A percentile compares a stretch with the other conserved stretches of the same genome.
Evolutionary conservation across 306 rosid species (phyloP).

Genomic region (Parietaria judaica): DNA sequence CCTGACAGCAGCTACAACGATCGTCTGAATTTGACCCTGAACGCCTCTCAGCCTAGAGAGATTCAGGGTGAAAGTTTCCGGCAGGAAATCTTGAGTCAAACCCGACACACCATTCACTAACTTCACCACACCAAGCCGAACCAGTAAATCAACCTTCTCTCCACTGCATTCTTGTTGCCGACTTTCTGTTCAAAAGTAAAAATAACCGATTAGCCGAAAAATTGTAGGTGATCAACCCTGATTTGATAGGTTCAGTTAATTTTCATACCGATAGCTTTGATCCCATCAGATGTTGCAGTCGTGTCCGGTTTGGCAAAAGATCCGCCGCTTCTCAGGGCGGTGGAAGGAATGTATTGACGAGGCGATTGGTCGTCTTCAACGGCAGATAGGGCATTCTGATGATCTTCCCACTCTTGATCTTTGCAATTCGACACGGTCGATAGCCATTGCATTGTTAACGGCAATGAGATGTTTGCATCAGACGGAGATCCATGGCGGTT

Average conservation of each 20-base stretch:
- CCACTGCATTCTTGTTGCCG: conserved; percentile 73
- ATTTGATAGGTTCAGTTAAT: neutral
- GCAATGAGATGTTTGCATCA: conserved; percentile 48
- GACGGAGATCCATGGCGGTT: conserved; percentile 70
- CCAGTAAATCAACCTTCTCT: conserved; percentile 55
- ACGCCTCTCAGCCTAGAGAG: conserved; percentile 66
- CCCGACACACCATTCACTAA: conserved; percentile 57
- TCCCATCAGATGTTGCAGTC: conserved; percentile 22
- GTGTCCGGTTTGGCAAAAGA: conserved; percentile 35
- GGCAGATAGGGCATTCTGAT: conserved; percentile 29
- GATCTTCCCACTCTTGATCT: conserved; percentile 86
- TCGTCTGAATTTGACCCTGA: conserved; percentile 84
- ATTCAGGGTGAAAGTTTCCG: conserved; percentile 69
- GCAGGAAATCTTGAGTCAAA: conserved; percentile 50
- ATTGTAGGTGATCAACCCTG: neutral
- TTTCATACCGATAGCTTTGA: conserved; percentile 33
- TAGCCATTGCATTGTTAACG: conserved; percentile 59
- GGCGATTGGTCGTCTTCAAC: conserved; percentile 32
- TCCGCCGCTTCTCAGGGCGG: conserved; percentile 77
- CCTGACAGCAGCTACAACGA: conserved; percentile 71
- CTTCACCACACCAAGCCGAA: conserved; percentile 79
- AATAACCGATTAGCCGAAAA: neutral
- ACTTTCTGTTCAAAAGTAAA: conserved; percentile 34
- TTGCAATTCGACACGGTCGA: conserved; percentile 51
- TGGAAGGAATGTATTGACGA: conserved; percentile 61